Base-by-base conservation (phyloP, 106 monocot genomes). In the Phalaenopsis aphrodite region DNA sequence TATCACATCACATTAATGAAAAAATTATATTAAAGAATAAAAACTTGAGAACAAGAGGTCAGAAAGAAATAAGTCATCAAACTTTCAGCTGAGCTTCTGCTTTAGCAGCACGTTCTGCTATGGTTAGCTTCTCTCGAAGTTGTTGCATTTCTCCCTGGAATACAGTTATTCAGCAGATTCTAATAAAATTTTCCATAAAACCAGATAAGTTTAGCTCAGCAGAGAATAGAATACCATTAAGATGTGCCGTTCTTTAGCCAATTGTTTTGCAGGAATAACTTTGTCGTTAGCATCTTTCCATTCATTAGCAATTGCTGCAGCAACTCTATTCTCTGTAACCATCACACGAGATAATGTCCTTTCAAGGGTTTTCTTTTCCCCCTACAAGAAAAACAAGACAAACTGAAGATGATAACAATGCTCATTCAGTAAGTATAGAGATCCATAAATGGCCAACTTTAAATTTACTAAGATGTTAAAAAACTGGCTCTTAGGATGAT, bases 261-360 rank as follows among this genome's bases (percentile, higher is more conserved):
- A 94, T 52, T 94, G 94, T 55, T 88, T 94, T 24, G 91, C 89
- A 80, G 91, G 89, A 67, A 94, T 94, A 79, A 94, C 91, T 85
- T 94, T 94, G 77, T 94, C 88, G 75, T 87, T 89, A 41, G 81
- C 88, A 87, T 91, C 91, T 56, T 94, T 94, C 94, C 94, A 94
- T 41, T 94, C 94, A 79, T 88, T 94, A 65, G 94, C 94, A 69
- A 88, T 82, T 8, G 88, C 91, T 38, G 79, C 84, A 56, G 94
- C 94, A 77, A 88, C 89, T 75, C 91, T 77, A 79, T 90, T 94
- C 77, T 89, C 94, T 76, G 94, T 85, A 57, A 91, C 94, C 88
- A 88, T 94, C 57, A 87, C 91, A 78, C 94, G 94, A 79, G 94
- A 89, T 73, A 94, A 78, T 52, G 89, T 87, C 66, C 94, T 87